Evolutionary conservation across 352 stramenopile genomes (phyloP).

Genomic region (Phytophthora foliorum): DNA sequence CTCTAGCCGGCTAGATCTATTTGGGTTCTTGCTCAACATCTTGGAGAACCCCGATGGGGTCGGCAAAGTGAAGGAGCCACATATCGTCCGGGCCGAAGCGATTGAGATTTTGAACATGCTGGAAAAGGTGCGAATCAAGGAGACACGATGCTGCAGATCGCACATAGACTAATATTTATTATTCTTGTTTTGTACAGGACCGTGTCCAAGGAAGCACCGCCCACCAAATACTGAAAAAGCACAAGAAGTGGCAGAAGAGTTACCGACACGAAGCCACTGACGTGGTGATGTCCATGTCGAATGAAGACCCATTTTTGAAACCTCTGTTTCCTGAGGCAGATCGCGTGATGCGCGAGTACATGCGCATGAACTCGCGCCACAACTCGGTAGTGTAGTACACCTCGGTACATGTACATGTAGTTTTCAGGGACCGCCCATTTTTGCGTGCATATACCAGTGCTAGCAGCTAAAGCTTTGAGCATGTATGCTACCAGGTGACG

Average conservation of each 20-base stretch:
- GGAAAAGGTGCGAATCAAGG: constrained; percentile 61
- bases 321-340: constrained; percentile 68
- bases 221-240: constrained; percentile 87
- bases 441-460: background rate
- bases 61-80: constrained; percentile 68
- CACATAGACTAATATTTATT: background rate
- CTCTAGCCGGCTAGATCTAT: constrained; percentile 71
- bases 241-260: constrained; percentile 92
- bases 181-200: constrained; percentile 42
- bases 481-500: too few relatives aligned
- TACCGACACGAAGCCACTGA: constrained; percentile 66
- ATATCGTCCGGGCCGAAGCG: constrained; percentile 70
- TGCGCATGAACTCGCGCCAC: constrained; percentile 40
- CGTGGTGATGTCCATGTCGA: constrained; percentile 49
- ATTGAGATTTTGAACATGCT: constrained; percentile 85
- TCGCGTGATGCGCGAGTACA: constrained; percentile 63
- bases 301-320: constrained; percentile 80
- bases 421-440: background rate
- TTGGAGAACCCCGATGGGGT: constrained; percentile 68
- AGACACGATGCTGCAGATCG: background rate
- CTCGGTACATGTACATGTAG: constrained; percentile 3
- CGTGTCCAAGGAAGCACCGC: constrained; percentile 73
- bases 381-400: constrained; percentile 34
- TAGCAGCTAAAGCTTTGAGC: too few relatives aligned
- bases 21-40: constrained; percentile 81